Percentiles rank a stretch among this genome's conserved stretches.
Conservation (phyloP, 208 protist species). For the Trypanosoma avium region DNA sequence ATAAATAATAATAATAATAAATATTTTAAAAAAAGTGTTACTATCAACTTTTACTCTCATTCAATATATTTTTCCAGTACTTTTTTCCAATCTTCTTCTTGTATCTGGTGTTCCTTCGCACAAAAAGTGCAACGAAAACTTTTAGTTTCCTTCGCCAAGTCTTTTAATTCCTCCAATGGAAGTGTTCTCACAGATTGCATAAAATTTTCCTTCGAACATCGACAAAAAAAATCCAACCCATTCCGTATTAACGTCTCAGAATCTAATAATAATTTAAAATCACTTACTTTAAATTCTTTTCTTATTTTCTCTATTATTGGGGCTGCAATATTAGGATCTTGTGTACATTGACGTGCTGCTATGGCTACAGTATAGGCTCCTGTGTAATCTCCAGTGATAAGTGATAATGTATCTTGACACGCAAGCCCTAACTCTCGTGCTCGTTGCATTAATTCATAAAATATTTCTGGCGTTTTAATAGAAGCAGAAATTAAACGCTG, state of each 20-base stretch:
- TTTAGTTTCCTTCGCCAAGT: conserved; percentile 23
- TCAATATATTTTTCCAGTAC: conserved; percentile 23
- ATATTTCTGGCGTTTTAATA: conserved; percentile 11
- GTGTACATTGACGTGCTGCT: conserved; percentile 54
- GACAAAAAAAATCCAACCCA: conserved; percentile 80
- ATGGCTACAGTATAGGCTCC: conserved; percentile 48
- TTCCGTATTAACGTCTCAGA: conserved; percentile 39
- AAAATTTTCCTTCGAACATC: conserved; percentile 60
- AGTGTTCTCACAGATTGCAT: conserved; percentile 31
- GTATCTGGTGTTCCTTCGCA: conserved; percentile 32
- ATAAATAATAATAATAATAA: too few relatives aligned
- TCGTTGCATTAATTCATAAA: conserved; percentile 7
- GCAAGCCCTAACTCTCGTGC: conserved; percentile 28
- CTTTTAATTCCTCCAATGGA: conserved; percentile 26
- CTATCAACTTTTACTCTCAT: too few relatives aligned
- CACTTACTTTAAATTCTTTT: conserved; percentile 28
- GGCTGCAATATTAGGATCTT: conserved; percentile 41
- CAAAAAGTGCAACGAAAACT: conserved; percentile 50
- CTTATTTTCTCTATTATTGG: conserved; percentile 54
- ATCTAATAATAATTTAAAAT: conserved; percentile 34
- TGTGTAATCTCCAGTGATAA: conserved; percentile 74
- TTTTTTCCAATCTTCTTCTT: conserved; percentile 35
- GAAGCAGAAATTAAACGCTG: conserved; percentile 37
- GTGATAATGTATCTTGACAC: conserved; percentile 60
- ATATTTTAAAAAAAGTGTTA: too few relatives aligned